phyloP scores from a whole-genome alignment of 176 grass and related monocot genomes.

The Tuctoria greenei region DNA sequence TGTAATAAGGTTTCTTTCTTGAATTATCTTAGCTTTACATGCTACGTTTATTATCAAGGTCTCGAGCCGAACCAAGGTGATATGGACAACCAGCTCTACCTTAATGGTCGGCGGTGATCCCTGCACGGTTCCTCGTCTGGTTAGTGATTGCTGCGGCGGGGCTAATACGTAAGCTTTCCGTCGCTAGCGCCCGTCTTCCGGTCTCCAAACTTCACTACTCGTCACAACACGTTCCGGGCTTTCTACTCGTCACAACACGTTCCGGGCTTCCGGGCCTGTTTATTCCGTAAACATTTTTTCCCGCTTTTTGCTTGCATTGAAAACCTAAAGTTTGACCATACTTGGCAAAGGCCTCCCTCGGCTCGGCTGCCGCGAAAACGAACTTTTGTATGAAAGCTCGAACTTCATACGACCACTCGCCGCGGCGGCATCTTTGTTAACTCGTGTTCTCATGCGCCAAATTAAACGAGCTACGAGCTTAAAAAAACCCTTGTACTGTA shows the following conservation, averaged over 20 bases:
- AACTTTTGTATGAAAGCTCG: background rate
- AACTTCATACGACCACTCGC: background rate
- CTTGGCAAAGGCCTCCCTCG: background rate
- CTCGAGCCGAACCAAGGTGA: too few species aligned
- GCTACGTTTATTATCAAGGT: too few species aligned
- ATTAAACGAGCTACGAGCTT: too few species aligned
- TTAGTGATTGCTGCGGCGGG: constrained; percentile 25
- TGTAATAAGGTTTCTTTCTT: too few species aligned
- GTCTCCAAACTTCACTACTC: background rate
- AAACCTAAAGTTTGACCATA: background rate
- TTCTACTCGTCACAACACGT: too few species aligned
- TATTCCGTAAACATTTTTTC: background rate
- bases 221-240: background rate
- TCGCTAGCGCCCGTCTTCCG: background rate
- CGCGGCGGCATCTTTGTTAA: background rate
- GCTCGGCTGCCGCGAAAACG: background rate
- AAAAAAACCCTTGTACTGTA: too few species aligned
- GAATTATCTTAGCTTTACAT: too few species aligned
- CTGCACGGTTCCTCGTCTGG: constrained; percentile 25
- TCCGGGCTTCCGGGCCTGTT: background rate
- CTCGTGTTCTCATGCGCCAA: background rate
- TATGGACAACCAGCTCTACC: background rate
- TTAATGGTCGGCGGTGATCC: constrained; percentile 37
- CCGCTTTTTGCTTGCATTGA: background rate
- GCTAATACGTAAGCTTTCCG: background rate